Evolutionary conservation across 192 early-diverging fungal genomes (phyloP).

Genomic region (Radiomyces spectabilis): DNA sequence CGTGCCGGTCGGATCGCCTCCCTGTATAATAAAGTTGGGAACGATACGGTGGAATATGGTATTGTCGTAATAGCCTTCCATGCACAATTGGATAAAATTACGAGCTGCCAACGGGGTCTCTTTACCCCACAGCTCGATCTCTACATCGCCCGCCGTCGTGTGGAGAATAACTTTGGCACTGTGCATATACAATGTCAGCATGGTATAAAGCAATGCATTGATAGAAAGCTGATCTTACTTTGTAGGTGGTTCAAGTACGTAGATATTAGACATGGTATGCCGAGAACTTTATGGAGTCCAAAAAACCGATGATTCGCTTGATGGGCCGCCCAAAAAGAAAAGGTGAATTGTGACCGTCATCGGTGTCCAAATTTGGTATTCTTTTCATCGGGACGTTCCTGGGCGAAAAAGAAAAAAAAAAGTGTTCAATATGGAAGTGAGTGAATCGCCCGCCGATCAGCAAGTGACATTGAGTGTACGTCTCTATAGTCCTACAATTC

Average conservation of each 20-base stretch:
- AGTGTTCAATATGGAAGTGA: no score
- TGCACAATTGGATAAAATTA: slow-evolving; percentile 92
- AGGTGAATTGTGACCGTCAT: no score
- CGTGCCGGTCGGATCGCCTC: slow-evolving; percentile 89
- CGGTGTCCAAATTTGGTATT: no score
- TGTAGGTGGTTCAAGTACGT: slow-evolving; percentile 47
- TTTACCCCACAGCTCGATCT: slow-evolving; percentile 93
- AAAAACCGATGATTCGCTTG: no score
- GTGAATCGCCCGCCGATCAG: no score
- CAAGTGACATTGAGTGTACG: no score
- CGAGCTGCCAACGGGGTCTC: slow-evolving; percentile 84
- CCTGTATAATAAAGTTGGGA: slow-evolving; percentile 88
- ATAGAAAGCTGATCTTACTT: slow-evolving; percentile 23
- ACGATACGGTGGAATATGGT: slow-evolving; percentile 89
- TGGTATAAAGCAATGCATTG: not conserved
- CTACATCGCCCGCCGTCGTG: slow-evolving; percentile 79
- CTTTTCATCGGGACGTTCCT: no score
- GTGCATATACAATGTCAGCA: not conserved
- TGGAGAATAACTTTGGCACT: slow-evolving; percentile 76
- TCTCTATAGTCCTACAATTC: no score
- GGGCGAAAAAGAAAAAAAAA: no score
- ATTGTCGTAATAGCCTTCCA: slow-evolving; percentile 85
- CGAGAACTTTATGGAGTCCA: no score
- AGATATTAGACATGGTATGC: slow-evolving; percentile 51
- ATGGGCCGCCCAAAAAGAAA: no score